Evolutionary conservation across 2,329 filamentous ascomycete species (phyloP), one percentile per base, ranked within the genome.

Genomic region (Ascocoryne sarcoides): DNA sequence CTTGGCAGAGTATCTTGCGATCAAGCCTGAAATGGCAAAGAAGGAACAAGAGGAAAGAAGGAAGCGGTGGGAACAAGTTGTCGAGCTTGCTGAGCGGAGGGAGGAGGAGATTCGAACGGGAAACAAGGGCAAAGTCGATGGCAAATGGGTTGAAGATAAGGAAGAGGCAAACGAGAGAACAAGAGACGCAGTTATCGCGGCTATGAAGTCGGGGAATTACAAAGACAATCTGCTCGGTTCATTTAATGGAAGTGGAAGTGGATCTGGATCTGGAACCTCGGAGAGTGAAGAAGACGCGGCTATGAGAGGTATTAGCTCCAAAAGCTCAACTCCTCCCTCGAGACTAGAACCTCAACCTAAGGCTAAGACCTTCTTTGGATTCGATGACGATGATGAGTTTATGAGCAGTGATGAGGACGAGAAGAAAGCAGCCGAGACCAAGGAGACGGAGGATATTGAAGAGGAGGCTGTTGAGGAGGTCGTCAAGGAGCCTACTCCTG

Each of bases 11-110:
- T 96, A 95, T 56, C 73, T 96, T 2, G 87, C 89, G 2, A 84
- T 94, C 51, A 95, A 96, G 60, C 92, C 93, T 0, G 90, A 95
- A 46, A 95, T 98, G 90, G 92, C 95, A 48, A 80, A 82, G 63
- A 86, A 86, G 59, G 88, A 96, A 61, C 90, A 88, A 57, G 89
- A 95, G 59, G 82, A 84, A 63, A 76, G 88, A 35, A 75, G 84
- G 33, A 79, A 84, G 62, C 70, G 89, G 35, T 95, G 88, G 87
- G 81, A 95, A 61, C 76, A 89, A 56, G 83, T 96, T 40, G 82
- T 96, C 10, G 84, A 90, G 36, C 72, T 82, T 44, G 81, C 92
- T 0, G 90, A 96, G 60, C 75, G 79, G 46, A 82, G 80, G 52
- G 83, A 94, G 54, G 82, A 87, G 26, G 89, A 95, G 57, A 76